phyloP scores from a whole-genome alignment of 2,329 filamentous ascomycete species.

The Neofusicoccum parvum region DNA sequence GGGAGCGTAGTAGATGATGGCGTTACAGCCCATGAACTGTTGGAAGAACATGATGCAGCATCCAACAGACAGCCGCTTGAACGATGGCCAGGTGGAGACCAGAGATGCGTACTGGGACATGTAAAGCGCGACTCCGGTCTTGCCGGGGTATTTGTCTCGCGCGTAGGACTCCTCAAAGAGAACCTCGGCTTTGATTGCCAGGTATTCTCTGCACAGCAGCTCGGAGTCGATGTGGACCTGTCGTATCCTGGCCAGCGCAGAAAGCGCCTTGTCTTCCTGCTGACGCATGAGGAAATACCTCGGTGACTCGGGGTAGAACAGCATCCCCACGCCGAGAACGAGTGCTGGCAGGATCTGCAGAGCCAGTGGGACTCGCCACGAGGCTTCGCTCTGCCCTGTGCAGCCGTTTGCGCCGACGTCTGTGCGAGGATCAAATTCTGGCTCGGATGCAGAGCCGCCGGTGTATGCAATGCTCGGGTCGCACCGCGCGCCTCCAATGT shows the following conservation, averaged over 20 bases:
- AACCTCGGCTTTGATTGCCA: constrained; percentile 8
- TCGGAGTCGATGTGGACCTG: constrained; percentile 70
- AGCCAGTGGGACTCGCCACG: constrained; percentile 72
- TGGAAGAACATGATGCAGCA: constrained; percentile 30
- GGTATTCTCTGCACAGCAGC: constrained; percentile 68
- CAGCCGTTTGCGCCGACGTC: constrained; percentile 1
- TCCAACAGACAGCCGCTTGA: neutral
- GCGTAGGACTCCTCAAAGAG: constrained; percentile 24
- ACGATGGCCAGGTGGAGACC: constrained; percentile 36
- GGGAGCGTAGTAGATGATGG: constrained; percentile 53
- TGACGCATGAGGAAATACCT: constrained; percentile 80
- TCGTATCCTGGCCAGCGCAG: constrained; percentile 65
- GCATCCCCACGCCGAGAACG: constrained; percentile 68
- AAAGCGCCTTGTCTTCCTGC: constrained; percentile 62
- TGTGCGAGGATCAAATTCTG: constrained; percentile 40
- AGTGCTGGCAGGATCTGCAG: constrained; percentile 77
- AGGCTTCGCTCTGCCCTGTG: constrained; percentile 38
- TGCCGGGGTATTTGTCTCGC: constrained; percentile 35
- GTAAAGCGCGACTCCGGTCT: neutral
- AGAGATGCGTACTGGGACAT: constrained; percentile 35
- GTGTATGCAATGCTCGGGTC: constrained; percentile 51
- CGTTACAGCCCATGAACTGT: constrained; percentile 52
- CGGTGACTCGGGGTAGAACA: constrained; percentile 79
- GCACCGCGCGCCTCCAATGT: constrained; percentile 37
- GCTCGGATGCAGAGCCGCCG: constrained; percentile 43